phyloP scores from a whole-genome alignment of 176 grass and related monocot genomes.

The Musa troglodytarum region DNA sequence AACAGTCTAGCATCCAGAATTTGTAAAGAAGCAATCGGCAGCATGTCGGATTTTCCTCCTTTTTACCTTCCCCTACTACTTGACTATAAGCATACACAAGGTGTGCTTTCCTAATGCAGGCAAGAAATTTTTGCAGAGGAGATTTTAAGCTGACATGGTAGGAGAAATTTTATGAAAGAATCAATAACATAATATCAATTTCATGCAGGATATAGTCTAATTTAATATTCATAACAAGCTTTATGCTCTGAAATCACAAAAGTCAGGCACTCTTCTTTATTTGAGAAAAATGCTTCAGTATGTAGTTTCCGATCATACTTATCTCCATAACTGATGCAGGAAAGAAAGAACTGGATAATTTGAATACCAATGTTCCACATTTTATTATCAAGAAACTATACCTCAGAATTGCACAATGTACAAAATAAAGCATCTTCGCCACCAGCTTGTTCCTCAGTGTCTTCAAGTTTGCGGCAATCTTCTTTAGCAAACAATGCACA shows the following conservation, averaged over 20 bases:
- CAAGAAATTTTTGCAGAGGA: too few relatives aligned
- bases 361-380: conserved; percentile 5
- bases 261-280: too few relatives aligned
- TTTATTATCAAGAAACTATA: conserved; percentile 17
- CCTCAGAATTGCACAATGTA: conserved; percentile 96
- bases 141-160: too few relatives aligned
- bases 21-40: not conserved
- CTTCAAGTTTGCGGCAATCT: conserved; percentile 74
- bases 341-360: conserved; percentile 7
- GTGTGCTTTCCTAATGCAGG: not conserved
- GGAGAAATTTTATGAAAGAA: too few relatives aligned
- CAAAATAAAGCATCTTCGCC: conserved; percentile 91
- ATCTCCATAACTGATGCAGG: not conserved
- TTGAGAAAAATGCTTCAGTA: too few relatives aligned
- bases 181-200: too few relatives aligned
- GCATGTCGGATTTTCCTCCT: not conserved
- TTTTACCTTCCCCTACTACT: not conserved
- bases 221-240: not conserved
- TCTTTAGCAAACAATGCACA: conserved; percentile 85
- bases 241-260: not conserved
- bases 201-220: too few relatives aligned
- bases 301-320: not conserved
- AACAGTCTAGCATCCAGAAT: not conserved
- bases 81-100: not conserved
- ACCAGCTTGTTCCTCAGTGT: conserved; percentile 53